A percentile compares a stretch with the other conserved stretches of the same genome.
Conservation (phyloP, 2,329 filamentous ascomycete genomes). For the Ambrosiella beaveri region DNA sequence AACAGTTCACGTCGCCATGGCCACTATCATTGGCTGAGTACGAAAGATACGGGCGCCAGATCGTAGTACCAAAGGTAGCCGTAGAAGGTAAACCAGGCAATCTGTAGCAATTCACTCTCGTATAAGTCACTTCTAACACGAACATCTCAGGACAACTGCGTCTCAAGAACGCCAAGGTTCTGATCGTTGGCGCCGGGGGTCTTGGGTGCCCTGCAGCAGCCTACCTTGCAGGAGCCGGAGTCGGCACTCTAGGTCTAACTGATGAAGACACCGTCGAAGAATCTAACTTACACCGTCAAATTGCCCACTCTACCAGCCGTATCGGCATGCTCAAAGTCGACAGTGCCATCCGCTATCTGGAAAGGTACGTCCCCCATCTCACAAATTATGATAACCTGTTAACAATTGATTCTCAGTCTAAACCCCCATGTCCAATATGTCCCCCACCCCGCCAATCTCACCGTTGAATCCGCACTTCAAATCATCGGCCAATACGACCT, state of each 20-base stretch:
- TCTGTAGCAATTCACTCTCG: too few species aligned
- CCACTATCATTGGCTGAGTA: conserved; percentile 60
- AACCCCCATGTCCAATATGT: conserved; percentile 56
- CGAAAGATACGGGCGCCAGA: conserved; percentile 71
- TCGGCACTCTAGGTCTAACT: conserved; percentile 66
- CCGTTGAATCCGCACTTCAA: conserved; percentile 45
- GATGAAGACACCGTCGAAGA: conserved; percentile 78
- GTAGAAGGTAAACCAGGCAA: conserved; percentile 40
- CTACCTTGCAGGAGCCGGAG: conserved; percentile 81
- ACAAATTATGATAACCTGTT: neutral
- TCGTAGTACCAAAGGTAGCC: conserved; percentile 72
- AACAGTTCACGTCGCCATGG: conserved; percentile 36
- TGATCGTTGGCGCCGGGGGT: conserved; percentile 76
- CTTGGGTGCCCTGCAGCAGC: conserved; percentile 80
- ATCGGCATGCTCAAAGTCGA: conserved; percentile 68
- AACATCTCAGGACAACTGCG: conserved; percentile 49
- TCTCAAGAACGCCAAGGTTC: conserved; percentile 50
- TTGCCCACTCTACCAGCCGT: conserved; percentile 55
- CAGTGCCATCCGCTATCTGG: conserved; percentile 47
- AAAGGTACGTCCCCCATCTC: conserved; percentile 25
- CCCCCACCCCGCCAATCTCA: conserved; percentile 46
- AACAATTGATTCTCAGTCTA: conserved; percentile 25
- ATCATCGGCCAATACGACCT: conserved; percentile 60
- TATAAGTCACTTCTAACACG: neutral
- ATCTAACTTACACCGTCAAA: conserved; percentile 85